A percentile compares a stretch with the other conserved stretches of the same genome.
These are phyloP conservation scores for Medakamo hakoo DNA, from an alignment of 139 green algal genomes.

Conservation along the genomic window DNA sequence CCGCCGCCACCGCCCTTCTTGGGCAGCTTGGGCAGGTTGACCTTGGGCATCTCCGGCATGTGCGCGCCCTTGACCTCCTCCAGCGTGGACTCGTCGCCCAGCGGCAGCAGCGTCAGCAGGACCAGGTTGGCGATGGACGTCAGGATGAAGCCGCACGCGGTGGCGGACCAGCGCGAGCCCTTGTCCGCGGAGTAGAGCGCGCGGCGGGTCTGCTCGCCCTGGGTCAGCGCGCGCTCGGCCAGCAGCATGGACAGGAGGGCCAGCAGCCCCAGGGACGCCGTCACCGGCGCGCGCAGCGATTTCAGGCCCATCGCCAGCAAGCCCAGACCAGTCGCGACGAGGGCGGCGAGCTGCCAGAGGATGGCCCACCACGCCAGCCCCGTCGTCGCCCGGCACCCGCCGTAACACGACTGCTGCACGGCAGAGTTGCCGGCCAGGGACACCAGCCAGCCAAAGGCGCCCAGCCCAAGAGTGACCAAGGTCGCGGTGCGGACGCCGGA, in stretches of 20 bases:
- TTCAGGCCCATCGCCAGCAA: background rate
- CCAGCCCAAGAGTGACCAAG: background rate
- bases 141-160: background rate
- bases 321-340: background rate
- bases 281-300: background rate
- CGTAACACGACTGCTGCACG: background rate
- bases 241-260: background rate
- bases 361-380: background rate
- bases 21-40: background rate
- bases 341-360: background rate
- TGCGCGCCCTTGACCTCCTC: background rate
- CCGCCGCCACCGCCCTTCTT: background rate
- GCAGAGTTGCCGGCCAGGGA: background rate
- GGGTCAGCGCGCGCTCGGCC: background rate
- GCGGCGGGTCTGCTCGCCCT: background rate
- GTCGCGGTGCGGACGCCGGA: background rate
- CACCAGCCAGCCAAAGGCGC: background rate
- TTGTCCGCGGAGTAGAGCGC: background rate
- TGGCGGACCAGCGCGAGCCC: background rate
- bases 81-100: too few relatives aligned
- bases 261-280: background rate
- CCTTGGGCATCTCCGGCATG: background rate
- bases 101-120: background rate
- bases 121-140: background rate
- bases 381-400: background rate